A percentile compares a stretch with the other conserved stretches of the same genome.
These are phyloP conservation scores for Sanchytrium tribonematis DNA, from an alignment of 371 early-diverging fungal species.

Conservation along the genomic window DNA sequence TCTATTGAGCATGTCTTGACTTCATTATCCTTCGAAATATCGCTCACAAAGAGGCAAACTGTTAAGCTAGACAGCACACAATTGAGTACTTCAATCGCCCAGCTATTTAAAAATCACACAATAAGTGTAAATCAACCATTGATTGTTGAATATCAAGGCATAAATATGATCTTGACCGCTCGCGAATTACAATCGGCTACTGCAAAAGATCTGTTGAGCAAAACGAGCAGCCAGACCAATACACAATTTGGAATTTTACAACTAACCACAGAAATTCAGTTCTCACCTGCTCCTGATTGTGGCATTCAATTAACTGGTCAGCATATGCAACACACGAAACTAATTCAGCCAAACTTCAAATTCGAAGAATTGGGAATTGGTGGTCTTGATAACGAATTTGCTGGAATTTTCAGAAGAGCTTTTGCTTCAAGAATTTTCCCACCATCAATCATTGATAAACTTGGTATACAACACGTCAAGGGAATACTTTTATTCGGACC, in stretches of 20 bases:
- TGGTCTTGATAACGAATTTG: constrained; percentile 91
- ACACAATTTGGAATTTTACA: not conserved
- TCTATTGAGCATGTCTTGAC: not conserved
- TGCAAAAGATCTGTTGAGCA: not conserved
- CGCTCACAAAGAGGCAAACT: not conserved
- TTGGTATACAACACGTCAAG: constrained; percentile 93
- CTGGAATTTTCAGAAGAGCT: constrained; percentile 89
- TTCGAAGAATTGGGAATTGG: constrained; percentile 98
- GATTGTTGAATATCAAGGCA: not conserved
- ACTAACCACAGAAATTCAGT: not conserved
- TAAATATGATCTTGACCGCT: not conserved
- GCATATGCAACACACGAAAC: not conserved
- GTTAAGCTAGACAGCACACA: not conserved
- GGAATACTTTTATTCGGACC: constrained; percentile 52
- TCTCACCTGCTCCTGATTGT: not conserved
- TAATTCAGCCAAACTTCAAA: constrained; percentile 80
- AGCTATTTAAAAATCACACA: not conserved
- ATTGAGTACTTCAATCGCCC: not conserved
- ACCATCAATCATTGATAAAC: constrained; percentile 69
- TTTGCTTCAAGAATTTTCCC: constrained; percentile 98
- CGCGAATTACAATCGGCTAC: not conserved
- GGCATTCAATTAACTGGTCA: not conserved
- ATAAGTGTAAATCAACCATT: not conserved
- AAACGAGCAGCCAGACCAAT: not conserved
- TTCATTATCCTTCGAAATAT: not conserved